phyloP scores from a whole-genome alignment of 441 rosid species.

The Dalechampia spathulata region DNA sequence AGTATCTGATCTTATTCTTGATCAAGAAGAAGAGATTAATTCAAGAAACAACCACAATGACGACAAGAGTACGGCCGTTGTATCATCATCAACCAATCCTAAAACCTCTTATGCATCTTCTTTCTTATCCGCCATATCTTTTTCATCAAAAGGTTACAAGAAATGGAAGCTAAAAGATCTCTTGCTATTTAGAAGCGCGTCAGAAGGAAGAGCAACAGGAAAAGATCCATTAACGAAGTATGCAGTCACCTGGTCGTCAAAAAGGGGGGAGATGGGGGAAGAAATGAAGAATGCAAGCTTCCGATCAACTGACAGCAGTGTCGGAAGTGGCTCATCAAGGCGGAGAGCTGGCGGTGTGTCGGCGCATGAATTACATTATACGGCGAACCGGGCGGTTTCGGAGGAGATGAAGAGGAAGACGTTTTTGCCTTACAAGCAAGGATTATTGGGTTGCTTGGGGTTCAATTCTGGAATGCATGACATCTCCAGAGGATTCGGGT shows the following conservation, averaged over 20 bases:
- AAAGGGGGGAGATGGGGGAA: too few species aligned
- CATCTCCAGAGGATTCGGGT: slow-evolving; percentile 59
- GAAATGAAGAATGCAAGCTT: slow-evolving; percentile 39
- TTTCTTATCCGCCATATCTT: slow-evolving; percentile 55
- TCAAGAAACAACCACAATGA: slow-evolving; percentile 23
- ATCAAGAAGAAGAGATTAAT: slow-evolving; percentile 34
- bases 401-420: slow-evolving; percentile 91
- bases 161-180: slow-evolving; percentile 85
- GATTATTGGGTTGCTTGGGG: slow-evolving; percentile 77
- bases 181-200: slow-evolving; percentile 72
- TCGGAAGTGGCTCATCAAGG: slow-evolving; percentile 46
- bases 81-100: slow-evolving; percentile 11
- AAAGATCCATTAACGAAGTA: slow-evolving; percentile 42
- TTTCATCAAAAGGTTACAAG: slow-evolving; percentile 35
- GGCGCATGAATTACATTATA: slow-evolving; percentile 83
- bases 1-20: slow-evolving; percentile 57
- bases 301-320: slow-evolving; percentile 54
- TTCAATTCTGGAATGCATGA: slow-evolving; percentile 55
- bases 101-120: slow-evolving; percentile 25
- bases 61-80: slow-evolving; percentile 8
- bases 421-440: slow-evolving; percentile 77
- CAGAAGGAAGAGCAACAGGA: slow-evolving; percentile 93
- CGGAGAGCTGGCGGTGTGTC: too few species aligned
- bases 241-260: slow-evolving; percentile 32
- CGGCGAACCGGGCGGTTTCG: slow-evolving; percentile 67